Conservation (phyloP, 371 early-diverging fungal species). For the Mucor indicus region DNA sequence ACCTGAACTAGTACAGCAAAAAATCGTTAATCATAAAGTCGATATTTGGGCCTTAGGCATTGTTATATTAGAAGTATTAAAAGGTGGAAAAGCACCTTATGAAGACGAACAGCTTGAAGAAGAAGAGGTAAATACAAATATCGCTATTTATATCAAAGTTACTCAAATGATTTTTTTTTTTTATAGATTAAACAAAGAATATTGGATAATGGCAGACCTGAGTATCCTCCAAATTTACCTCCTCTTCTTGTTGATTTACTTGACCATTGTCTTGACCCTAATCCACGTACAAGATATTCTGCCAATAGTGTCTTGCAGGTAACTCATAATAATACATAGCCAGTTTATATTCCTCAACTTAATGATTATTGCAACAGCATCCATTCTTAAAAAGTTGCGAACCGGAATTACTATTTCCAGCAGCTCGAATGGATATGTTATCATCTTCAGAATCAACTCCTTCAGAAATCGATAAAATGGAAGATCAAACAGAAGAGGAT, state of each 20-base stretch:
- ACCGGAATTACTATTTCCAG: constrained; percentile 37
- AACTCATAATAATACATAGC: neutral
- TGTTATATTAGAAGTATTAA: constrained; percentile 44
- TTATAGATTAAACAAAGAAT: constrained; percentile 49
- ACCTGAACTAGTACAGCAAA: constrained; percentile 46
- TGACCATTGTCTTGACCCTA: constrained; percentile 38
- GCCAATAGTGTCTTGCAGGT: constrained; percentile 37
- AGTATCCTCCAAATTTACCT: constrained; percentile 38
- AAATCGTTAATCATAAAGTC: constrained; percentile 42
- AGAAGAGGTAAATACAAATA: constrained; percentile 30
- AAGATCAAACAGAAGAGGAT: neutral
- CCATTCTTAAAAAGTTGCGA: constrained; percentile 40
- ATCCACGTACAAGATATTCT: constrained; percentile 33
- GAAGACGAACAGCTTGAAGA: constrained; percentile 48
- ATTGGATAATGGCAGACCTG: constrained; percentile 33
- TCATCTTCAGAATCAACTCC: constrained; percentile 9
- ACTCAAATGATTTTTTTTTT: neutral
- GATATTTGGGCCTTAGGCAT: constrained; percentile 53
- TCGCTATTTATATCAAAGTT: neutral
- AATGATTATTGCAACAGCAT: constrained; percentile 21
- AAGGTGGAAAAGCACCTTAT: constrained; percentile 50
- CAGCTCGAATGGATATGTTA: constrained; percentile 14
- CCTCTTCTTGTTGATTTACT: constrained; percentile 32
- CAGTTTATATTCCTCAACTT: neutral
- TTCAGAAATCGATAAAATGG: neutral